These are phyloP conservation scores for Pseudogymnoascus sp. DNA, from an alignment of 2,329 filamentous ascomycete genomes.

Conservation along the genomic window DNA sequence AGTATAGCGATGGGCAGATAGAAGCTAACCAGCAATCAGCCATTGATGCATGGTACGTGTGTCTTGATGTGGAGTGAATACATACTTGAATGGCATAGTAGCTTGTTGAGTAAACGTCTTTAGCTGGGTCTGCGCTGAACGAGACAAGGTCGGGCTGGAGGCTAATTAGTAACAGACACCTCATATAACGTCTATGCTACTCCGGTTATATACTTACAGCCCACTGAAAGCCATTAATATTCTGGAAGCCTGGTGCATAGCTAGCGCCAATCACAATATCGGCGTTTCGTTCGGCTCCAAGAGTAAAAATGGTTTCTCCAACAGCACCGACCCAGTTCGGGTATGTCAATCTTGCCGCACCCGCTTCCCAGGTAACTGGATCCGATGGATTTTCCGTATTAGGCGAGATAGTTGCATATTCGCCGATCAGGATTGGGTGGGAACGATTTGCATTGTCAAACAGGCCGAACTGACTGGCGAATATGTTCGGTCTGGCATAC, in stretches of 20 bases:
- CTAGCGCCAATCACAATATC: conserved; percentile 20
- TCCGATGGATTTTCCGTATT: conserved; percentile 14
- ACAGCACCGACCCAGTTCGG: conserved; percentile 23
- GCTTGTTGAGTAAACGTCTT: conserved; percentile 43
- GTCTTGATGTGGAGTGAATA: conserved; percentile 15
- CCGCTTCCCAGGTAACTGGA: conserved; percentile 12
- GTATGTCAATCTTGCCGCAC: conserved; percentile 13
- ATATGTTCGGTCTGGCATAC: conserved; percentile 21
- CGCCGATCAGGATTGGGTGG: conserved; percentile 22
- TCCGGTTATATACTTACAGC: conserved; percentile 17
- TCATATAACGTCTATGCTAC: background rate
- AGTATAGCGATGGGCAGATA: conserved; percentile 39
- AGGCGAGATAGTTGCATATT: conserved; percentile 23
- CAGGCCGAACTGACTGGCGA: conserved; percentile 17
- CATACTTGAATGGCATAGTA: conserved; percentile 39
- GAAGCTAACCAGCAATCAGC: conserved; percentile 28
- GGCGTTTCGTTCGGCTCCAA: conserved; percentile 23
- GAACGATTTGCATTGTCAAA: conserved; percentile 18
- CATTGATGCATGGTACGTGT: background rate
- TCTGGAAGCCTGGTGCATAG: conserved; percentile 25
- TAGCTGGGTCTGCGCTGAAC: conserved; percentile 32
- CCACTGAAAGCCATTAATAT: conserved; percentile 24
- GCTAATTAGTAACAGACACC: conserved; percentile 2
- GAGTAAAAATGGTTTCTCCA: conserved; percentile 21
- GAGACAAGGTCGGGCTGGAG: conserved; percentile 24